Evolutionary conservation across 129 eudicot species (phyloP).

Genomic region (Helianthus tuberosus): DNA sequence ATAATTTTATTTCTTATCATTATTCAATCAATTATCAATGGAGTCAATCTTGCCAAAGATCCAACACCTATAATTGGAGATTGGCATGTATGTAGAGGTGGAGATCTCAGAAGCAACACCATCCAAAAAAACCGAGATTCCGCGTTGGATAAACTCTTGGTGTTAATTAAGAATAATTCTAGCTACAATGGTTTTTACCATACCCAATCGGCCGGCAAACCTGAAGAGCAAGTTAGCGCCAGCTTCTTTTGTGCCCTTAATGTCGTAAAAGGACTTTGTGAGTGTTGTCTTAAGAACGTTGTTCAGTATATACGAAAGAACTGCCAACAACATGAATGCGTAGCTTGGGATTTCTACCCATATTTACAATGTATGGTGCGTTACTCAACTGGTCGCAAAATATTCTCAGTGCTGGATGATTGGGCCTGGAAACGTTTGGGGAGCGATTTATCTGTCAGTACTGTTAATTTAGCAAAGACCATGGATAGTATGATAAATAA

Average conservation of each 20-base stretch:
- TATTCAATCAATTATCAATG: neutral
- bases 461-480: no score
- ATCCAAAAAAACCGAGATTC: neutral
- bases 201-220: neutral
- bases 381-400: no score
- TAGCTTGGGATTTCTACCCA: no score
- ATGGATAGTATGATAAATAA: no score
- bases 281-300: neutral
- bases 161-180: neutral
- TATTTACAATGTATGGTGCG: no score
- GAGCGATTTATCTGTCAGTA: no score
- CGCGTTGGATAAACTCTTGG: neutral
- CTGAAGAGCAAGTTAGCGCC: conserved; percentile 10
- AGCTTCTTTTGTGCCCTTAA: neutral
- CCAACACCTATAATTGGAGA: neutral
- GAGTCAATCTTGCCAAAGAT: neutral
- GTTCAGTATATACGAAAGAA: no score
- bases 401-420: no score
- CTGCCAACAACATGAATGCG: no score
- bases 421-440: no score
- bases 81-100: neutral
- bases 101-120: neutral
- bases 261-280: neutral
- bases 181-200: neutral
- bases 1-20: neutral